Base-by-base conservation (phyloP, 202 grass and related monocot genomes). In the Setaria italica region DNA sequence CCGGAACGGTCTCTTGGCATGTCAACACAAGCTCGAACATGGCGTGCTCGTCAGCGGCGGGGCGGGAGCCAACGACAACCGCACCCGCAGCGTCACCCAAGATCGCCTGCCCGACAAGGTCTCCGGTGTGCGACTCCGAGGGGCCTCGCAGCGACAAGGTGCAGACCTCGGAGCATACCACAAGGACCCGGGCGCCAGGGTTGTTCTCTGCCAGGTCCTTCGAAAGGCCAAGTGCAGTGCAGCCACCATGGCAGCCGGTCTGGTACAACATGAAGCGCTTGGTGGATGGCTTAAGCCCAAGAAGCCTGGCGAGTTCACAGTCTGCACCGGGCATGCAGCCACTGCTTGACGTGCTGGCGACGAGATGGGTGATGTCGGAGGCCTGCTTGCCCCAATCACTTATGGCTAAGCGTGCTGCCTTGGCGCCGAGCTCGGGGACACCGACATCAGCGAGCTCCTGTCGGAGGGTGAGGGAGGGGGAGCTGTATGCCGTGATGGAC, bases 31-130 rank as follows among this genome's bases (percentile, higher is more conserved):
- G 43, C 63, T 85, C 83, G 8, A 85, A 85, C 15, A 70, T 13
- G 49, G 83, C 9, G 0, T 41, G 15, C 63, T 85, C 82, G 0
- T 21, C 7, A 0, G 3, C 37, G 0, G 49, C 29, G 9, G 41
- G 73, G 73, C 2, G 2, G 17, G 1, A 78, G 9, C 74, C 19
- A 4, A 77, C 63, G 0, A 69, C 15, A 6, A 76, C 50, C 0
- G 83, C 83, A 19, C 51, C 74, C 0, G 29, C 64, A 1, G 62
- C 64, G 0, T 84, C 82, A 1, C 72, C 72, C 5, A 84, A 84
- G n/a, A 84, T 43, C 13, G 82, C 72, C 47, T 84, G 72, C 34
- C 82, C 82, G 5, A 84, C 47, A 2, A 84, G 59, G 34, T 85
- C 25, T 41, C 83, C 82, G 0, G 68, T 37, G 70, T 83, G 70